Evolutionary conservation across 129 eudicot species (phyloP).

Genomic region (Helianthus tuberosus): DNA sequence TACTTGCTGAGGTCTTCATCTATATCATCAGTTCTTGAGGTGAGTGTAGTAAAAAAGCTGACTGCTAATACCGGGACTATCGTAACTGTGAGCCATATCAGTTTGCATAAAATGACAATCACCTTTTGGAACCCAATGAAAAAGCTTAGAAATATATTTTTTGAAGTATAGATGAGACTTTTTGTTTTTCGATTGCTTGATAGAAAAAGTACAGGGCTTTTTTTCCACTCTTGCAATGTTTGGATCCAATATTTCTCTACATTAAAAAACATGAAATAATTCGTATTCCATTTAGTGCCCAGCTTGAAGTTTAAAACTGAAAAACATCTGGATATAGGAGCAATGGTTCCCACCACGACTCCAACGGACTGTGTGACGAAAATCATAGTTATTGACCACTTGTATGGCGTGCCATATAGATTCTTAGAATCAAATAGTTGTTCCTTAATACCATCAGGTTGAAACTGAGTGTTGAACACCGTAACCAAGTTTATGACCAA

Average conservation of each 20-base stretch:
- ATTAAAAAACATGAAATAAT: too few species aligned
- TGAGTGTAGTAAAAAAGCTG: neutral
- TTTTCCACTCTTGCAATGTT: too few species aligned
- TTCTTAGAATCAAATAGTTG: neutral
- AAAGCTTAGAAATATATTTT: conserved; percentile 5
- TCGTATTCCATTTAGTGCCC: neutral
- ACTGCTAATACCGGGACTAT: neutral
- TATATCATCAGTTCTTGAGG: conserved; percentile 1
- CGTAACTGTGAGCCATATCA: conserved; percentile 1
- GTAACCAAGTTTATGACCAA: neutral
- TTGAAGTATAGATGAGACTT: neutral
- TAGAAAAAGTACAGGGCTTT: too few species aligned
- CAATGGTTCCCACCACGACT: conserved; percentile 16
- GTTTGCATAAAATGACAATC: conserved; percentile 18
- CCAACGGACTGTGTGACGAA: conserved; percentile 1
- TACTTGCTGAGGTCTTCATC: conserved; percentile 17
- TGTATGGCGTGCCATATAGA: neutral
- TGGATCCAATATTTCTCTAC: too few species aligned
- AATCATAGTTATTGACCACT: neutral
- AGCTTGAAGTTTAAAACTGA: neutral
- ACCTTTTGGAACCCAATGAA: conserved; percentile 25
- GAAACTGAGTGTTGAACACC: neutral
- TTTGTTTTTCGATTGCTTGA: too few species aligned
- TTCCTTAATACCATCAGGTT: neutral
- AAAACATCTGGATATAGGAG: neutral